Base-by-base conservation (phyloP, 352 stramenopile genomes). In the Phytophthora lateralis region DNA sequence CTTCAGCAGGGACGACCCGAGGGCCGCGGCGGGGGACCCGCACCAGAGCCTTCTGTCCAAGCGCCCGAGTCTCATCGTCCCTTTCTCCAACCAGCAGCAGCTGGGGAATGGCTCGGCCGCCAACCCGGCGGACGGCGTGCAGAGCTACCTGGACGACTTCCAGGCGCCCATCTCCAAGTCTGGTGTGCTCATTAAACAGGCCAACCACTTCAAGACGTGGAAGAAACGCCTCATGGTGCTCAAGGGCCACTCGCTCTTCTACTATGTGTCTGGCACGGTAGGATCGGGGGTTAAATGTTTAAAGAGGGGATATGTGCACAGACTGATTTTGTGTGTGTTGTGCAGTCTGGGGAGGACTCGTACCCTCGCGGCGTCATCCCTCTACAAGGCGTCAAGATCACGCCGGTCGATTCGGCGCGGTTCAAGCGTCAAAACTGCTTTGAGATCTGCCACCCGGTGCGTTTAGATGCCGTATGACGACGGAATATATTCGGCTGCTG, bases 351-450 rank as follows among this genome's bases (percentile, higher is more conserved):
- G 18, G 86, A 95, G 74, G 86, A 95, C 56, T 91, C 82, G 48
- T 95, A 93, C 57, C 86, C 86, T 3, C 78, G 84, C 11, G 86
- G 84, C 14, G 82, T 95, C 27, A 93, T 95, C 41, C 85, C 86
- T 17, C 58, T 95, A 11, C 58, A 87, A 57, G 78, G 82, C 37
- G 84, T 95, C 45, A 78, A 89, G 58, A 87, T 95, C 64, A 91
- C 85, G 20, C 82, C 84, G 1, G 75, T 95, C 14, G 86, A 95
- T 47, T 75, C 80, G 2, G 76, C 76, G 43, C 82, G 85, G 9
- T 95, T 95, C 49, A 95, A 95, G 63, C 80, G 85, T 35, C 84
- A 89, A 38, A 93, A 92, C 71, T 95, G 86, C 72, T 95, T 95
- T 57, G 86, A 95, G 61, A 90, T 95, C 49, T 90, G 79, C 29